Percentiles rank a stretch among this genome's conserved stretches.
These are phyloP conservation scores for Fusarium sp. DNA, from an alignment of 2,329 filamentous ascomycete species.

Conservation along the genomic window DNA sequence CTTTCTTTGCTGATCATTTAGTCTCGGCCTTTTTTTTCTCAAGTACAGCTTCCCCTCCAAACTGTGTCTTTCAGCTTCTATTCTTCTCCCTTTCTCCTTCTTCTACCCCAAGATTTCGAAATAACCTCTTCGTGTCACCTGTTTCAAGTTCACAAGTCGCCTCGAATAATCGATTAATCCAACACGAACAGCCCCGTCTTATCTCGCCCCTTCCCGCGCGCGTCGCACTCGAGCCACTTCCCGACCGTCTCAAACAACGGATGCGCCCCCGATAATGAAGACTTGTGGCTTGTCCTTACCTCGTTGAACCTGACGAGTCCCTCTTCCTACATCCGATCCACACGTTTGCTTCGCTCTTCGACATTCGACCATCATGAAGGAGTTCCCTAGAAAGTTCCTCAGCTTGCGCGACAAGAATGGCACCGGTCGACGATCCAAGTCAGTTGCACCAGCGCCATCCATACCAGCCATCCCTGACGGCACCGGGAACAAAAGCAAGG, in stretches of 20 bases:
- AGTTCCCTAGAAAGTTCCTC: constrained; percentile 74
- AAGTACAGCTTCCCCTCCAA: constrained; percentile 33
- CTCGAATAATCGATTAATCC: background rate
- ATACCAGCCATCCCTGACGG: constrained; percentile 44
- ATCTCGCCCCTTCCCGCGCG: constrained; percentile 12
- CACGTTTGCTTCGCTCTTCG: background rate
- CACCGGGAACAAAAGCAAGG: constrained; percentile 58
- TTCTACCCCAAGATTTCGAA: constrained; percentile 2
- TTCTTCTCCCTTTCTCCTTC: background rate
- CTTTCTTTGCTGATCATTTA: constrained; percentile 18
- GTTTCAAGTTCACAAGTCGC: constrained; percentile 1
- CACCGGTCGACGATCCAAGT: constrained; percentile 66
- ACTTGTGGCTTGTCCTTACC: constrained; percentile 49
- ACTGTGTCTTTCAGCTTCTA: constrained; percentile 30
- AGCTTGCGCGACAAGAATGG: constrained; percentile 76
- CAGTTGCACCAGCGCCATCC: constrained; percentile 67
- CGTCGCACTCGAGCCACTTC: constrained; percentile 38
- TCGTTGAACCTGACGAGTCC: constrained; percentile 52
- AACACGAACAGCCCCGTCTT: constrained; percentile 11
- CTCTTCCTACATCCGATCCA: constrained; percentile 19
- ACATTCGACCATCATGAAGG: constrained; percentile 61
- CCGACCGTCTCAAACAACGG: constrained; percentile 32
- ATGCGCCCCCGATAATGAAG: constrained; percentile 51
- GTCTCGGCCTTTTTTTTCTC: constrained; percentile 38
- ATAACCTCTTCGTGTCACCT: constrained; percentile 1